A percentile compares a stretch with the other conserved stretches of the same genome.
Evolutionary conservation across 768 basidiomycete species (phyloP).

Genomic region (Tulasnella sp.): DNA sequence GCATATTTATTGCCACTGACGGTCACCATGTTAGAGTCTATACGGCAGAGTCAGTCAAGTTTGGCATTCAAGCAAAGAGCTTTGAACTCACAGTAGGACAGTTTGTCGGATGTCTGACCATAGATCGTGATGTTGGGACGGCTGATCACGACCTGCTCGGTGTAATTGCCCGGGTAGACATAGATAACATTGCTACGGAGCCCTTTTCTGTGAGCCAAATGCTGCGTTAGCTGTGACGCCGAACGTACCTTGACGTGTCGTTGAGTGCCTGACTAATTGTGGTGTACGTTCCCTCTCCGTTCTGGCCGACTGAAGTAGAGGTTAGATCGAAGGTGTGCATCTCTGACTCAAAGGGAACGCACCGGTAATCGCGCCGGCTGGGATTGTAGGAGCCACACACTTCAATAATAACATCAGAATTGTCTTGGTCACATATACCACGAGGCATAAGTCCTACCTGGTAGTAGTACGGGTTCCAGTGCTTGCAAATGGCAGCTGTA

Average conservation of each 20-base stretch:
- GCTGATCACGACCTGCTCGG: slow-evolving; percentile 9
- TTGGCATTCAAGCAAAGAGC: no score
- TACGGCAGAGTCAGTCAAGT: not conserved
- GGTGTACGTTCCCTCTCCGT: slow-evolving; percentile 1
- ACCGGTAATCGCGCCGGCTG: not conserved
- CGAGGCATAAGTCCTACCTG: not conserved
- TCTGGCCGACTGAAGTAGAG: not conserved
- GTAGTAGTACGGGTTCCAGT: not conserved
- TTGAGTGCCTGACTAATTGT: slow-evolving; percentile 2
- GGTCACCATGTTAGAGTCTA: slow-evolving; percentile 5
- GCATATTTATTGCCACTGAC: slow-evolving; percentile 13
- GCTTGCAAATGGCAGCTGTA: not conserved
- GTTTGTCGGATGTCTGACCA: not conserved
- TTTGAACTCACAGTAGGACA: not conserved
- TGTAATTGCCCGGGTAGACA: slow-evolving; percentile 11
- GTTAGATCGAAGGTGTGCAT: no score
- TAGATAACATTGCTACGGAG: not conserved
- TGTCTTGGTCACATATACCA: not conserved
- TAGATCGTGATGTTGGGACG: not conserved
- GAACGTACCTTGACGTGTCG: not conserved
- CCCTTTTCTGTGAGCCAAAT: not conserved
- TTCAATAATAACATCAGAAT: not conserved
- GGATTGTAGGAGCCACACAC: not conserved
- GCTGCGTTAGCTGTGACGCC: not conserved
- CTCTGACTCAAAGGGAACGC: no score